A percentile compares a stretch with the other conserved stretches of the same genome.
These are phyloP conservation scores for Phytophthora meadii DNA, from an alignment of 352 stramenopile species.

Conservation along the genomic window DNA sequence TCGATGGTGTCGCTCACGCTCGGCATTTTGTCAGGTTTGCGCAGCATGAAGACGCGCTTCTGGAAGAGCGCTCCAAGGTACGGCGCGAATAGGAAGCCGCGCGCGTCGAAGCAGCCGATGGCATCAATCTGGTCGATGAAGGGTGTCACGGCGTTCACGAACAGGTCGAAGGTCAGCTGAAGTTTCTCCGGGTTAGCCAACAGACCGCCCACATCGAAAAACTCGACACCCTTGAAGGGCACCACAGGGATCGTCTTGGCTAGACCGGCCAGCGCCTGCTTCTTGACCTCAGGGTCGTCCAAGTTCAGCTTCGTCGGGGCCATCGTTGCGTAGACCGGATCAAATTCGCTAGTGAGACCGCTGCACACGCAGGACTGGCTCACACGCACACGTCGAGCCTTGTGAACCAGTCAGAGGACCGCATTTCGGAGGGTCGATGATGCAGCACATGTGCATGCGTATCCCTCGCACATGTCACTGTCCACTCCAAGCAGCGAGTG, in stretches of 20 bases:
- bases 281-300: constrained; percentile 54
- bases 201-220: constrained; percentile 98
- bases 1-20: constrained; percentile 91
- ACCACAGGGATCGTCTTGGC: constrained; percentile 94
- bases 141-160: constrained; percentile 73
- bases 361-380: constrained; percentile 20
- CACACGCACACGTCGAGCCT: constrained; percentile 11
- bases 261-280: constrained; percentile 68
- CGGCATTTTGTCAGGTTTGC: constrained; percentile 98
- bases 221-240: constrained; percentile 96
- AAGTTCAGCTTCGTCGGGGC: constrained; percentile 46
- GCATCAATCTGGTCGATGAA: constrained; percentile 68
- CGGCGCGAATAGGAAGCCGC: constrained; percentile 97
- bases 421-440: constrained; percentile 18
- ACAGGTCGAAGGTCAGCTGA: constrained; percentile 93
- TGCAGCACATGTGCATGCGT: constrained; percentile 19
- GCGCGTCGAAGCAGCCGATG: constrained; percentile 95
- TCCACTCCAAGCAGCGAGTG: constrained; percentile 11
- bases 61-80: constrained; percentile 95
- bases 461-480: constrained; percentile 33
- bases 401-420: constrained; percentile 30
- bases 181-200: constrained; percentile 90
- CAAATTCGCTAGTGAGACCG: constrained; percentile 38
- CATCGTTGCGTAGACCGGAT: constrained; percentile 27
- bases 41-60: constrained; percentile 99